Evolutionary conservation across 371 early-diverging fungal species (phyloP).

Genomic region (Lichtheimia ornata): DNA sequence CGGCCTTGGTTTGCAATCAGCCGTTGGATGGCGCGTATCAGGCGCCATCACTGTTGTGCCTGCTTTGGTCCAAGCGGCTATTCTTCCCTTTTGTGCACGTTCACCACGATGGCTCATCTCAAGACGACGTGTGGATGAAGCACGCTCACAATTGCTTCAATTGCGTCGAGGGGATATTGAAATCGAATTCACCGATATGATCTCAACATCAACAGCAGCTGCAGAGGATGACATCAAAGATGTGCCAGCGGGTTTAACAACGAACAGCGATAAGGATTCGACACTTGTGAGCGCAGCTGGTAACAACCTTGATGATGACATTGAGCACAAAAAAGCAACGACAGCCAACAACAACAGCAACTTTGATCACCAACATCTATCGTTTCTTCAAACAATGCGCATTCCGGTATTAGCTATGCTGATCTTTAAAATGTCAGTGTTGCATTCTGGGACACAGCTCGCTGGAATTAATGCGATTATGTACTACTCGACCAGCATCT

Average conservation of each 20-base stretch:
- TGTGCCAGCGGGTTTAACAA: not conserved
- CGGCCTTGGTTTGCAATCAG: slow-evolving; percentile 56
- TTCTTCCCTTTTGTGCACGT: slow-evolving; percentile 74
- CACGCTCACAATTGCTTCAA: slow-evolving; percentile 52
- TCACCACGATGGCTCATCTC: slow-evolving; percentile 74
- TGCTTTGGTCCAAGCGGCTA: slow-evolving; percentile 63
- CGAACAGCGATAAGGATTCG: slow-evolving; percentile 9
- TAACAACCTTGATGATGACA: slow-evolving; percentile 3
- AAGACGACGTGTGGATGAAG: slow-evolving; percentile 60
- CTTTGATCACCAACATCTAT: slow-evolving; percentile 17
- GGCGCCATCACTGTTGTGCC: slow-evolving; percentile 65
- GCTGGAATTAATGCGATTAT: slow-evolving; percentile 82
- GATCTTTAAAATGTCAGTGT: slow-evolving; percentile 54
- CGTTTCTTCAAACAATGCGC: slow-evolving; percentile 30
- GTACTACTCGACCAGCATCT: slow-evolving; percentile 58
- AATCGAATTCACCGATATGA: slow-evolving; percentile 64
- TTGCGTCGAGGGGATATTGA: slow-evolving; percentile 65
- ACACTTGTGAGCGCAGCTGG: slow-evolving; percentile 6
- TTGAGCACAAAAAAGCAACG: not conserved
- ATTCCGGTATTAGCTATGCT: slow-evolving; percentile 32
- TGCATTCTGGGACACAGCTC: slow-evolving; percentile 72
- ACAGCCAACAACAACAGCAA: not conserved
- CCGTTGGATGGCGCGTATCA: slow-evolving; percentile 71
- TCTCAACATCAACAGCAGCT: slow-evolving; percentile 20
- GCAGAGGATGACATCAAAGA: not conserved